Percentiles rank a stretch among this genome's conserved stretches.
phyloP scores from a whole-genome alignment of 345 rosid species.

The Euphorbia peplus region DNA sequence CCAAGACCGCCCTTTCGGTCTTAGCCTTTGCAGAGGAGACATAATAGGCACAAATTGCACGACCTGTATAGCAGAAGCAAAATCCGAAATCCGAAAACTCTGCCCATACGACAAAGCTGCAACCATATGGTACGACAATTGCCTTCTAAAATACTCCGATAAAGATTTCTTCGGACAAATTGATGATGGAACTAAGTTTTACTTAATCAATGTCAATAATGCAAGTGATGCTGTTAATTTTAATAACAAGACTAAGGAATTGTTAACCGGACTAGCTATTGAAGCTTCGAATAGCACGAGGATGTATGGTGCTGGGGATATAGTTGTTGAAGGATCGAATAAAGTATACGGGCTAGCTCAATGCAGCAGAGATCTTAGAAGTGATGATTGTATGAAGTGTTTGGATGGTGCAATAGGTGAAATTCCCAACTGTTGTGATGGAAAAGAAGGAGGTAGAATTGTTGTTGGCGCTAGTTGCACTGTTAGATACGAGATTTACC shows the following conservation, averaged over 20 bases:
- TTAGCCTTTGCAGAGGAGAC: conserved; percentile 15
- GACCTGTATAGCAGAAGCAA: conserved; percentile 7
- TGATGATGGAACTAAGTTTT: neutral
- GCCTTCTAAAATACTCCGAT: conserved; percentile 10
- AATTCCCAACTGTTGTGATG: conserved; percentile 7
- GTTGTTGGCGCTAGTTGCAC: conserved; percentile 12
- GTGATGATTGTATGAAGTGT: neutral
- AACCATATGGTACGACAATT: conserved; percentile 13
- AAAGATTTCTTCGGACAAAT: conserved; percentile 2
- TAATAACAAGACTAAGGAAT: neutral
- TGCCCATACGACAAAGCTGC: conserved; percentile 8
- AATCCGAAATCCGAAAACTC: neutral
- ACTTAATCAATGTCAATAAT: neutral
- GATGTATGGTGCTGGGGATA: conserved; percentile 10
- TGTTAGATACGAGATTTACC: conserved; percentile 3
- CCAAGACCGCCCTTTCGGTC: neutral
- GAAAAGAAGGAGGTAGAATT: conserved; percentile 13
- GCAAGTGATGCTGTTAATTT: conserved; percentile 1
- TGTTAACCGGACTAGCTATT: neutral
- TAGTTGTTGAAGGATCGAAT: neutral
- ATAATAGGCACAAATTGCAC: conserved; percentile 1
- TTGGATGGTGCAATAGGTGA: conserved; percentile 1
- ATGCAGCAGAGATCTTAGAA: neutral
- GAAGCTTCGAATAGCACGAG: neutral
- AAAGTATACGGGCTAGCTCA: conserved; percentile 11